Evolutionary conservation across 1,284 basidiomycete genomes (phyloP).

Genomic region (Sparassis latifolia): DNA sequence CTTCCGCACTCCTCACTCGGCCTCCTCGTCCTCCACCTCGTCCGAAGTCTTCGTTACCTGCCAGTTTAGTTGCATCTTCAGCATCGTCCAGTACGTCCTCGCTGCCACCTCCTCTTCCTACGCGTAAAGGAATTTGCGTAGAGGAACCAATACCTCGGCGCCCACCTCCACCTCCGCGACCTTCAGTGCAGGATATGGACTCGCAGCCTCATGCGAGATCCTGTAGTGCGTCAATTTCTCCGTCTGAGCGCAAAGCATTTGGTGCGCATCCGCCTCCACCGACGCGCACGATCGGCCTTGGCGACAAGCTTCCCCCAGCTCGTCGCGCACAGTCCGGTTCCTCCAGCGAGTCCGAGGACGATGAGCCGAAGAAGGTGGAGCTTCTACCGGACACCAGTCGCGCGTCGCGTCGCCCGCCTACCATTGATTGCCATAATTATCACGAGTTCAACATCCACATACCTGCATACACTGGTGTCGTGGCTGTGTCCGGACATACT

Average conservation of each 20-base stretch:
- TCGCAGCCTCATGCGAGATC: conserved; percentile 1
- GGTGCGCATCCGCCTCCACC: conserved; percentile 58
- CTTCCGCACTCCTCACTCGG: conserved; percentile 9
- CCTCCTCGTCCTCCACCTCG: conserved; percentile 26
- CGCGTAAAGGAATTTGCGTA: conserved; percentile 16
- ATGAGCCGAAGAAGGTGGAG: conserved; percentile 39
- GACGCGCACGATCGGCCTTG: conserved; percentile 59
- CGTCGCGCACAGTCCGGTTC: conserved; percentile 35
- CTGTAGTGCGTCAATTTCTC: conserved; percentile 7
- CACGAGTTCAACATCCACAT: conserved; percentile 47
- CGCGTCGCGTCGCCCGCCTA: conserved; percentile 76
- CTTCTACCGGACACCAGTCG: conserved; percentile 76
- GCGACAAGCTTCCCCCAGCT: conserved; percentile 61
- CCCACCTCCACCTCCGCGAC: not conserved
- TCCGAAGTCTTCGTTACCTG: conserved; percentile 12
- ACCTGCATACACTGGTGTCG: conserved; percentile 47
- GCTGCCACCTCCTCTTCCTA: conserved; percentile 26
- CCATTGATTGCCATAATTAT: conserved; percentile 35
- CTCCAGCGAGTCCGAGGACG: conserved; percentile 41
- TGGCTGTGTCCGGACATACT: conserved; percentile 55
- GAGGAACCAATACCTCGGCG: conserved; percentile 14
- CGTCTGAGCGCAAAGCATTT: conserved; percentile 39
- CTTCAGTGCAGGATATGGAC: conserved; percentile 13
- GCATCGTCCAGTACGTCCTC: conserved; percentile 9
- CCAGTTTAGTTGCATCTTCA: conserved; percentile 8